Evolutionary conservation across 2,329 filamentous ascomycete genomes (phyloP), one percentile per base, ranked within the genome.

Genomic region (Cladosporium cucumerinum): DNA sequence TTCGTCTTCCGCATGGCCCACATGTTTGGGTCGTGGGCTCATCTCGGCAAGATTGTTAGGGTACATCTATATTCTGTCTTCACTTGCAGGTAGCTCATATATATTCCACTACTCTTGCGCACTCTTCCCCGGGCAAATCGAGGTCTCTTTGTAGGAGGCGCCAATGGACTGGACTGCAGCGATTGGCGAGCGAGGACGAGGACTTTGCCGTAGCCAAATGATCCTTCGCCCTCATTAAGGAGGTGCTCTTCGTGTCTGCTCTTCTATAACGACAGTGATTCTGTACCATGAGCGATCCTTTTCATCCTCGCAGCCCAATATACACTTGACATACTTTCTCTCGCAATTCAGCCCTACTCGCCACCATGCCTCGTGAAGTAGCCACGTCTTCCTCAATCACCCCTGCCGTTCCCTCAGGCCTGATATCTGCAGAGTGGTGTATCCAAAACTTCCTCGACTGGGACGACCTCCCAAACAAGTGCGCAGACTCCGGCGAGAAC

Each of bases 341-440:
- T 43, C 36, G 10, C 34, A 25, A 3, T 23, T 12, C 21, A 12
- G 32, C 26, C 49, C 3, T 18, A 16, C 5, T 54, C 18, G 8
- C 28, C 25, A n/a, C 26, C 18, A 54, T 30, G 39, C 39, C 51
- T n/a, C 16, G 26, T 21, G 30, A 54, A 54, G 34, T 34, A 51
- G 51, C 25, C 63, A 62, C 57, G 23, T 61, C 66, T 25, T 67
- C 58, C n/a, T 61, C 62, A n/a, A 61, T 67, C 49, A 66, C 61
- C 11, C 65, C 64, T 2, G 63, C 67, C 16, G 54, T 67, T 21
- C 67, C 67, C 7, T 67, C 66, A 18, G 67, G 67, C 14, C 61
- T 63, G 16, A 65, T 69, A 5, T 26, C 52, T 21, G 58, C 61
- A 52, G 66, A 67, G 34, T 69, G 66, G 65, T 69, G 67, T 30